Conservation (phyloP, 495 filamentous ascomycete species). For the Cercophora sp. region DNA sequence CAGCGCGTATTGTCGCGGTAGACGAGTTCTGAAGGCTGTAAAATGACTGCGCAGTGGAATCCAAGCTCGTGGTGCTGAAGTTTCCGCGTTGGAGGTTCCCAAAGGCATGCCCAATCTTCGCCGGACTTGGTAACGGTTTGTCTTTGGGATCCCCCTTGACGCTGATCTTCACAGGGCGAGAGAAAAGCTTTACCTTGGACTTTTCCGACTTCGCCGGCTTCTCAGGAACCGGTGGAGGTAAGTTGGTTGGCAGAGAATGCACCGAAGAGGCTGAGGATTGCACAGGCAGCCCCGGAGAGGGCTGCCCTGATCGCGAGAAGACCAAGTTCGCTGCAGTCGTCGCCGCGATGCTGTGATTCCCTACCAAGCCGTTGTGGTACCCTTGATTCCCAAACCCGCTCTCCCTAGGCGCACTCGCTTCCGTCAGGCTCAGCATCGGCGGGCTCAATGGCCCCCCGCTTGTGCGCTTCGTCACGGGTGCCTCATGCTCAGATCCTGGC, state of each 20-base stretch:
- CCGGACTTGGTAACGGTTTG: conserved; percentile 72
- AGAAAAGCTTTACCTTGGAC: conserved; percentile 51
- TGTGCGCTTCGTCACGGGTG: conserved; percentile 32
- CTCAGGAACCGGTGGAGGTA: conserved; percentile 49
- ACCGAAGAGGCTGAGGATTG: conserved; percentile 20
- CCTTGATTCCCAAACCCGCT: conserved; percentile 48
- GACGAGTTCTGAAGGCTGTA: conserved; percentile 83
- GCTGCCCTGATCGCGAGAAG: conserved; percentile 63
- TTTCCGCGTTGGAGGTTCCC: conserved; percentile 63
- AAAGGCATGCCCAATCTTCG: conserved; percentile 64
- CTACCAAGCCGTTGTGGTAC: conserved; percentile 64
- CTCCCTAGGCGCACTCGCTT: conserved; percentile 53
- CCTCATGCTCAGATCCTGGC: conserved; percentile 34
- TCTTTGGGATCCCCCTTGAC: conserved; percentile 71
- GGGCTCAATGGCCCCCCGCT: conserved; percentile 52
- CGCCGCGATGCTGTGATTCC: conserved; percentile 64
- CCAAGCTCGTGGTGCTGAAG: conserved; percentile 74
- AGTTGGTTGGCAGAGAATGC: conserved; percentile 21
- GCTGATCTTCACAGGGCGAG: conserved; percentile 8
- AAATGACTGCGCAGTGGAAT: conserved; percentile 66
- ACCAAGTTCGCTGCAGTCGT: conserved; percentile 80
- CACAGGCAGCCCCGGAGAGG: conserved; percentile 46
- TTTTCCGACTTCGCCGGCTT: conserved; percentile 69
- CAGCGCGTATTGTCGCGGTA: conserved; percentile 64
- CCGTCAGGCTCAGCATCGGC: conserved; percentile 52